Evolutionary conservation across 257 asterid genomes (phyloP), one percentile per base, ranked within the genome.

Genomic region (Solanum sparsipilum): DNA sequence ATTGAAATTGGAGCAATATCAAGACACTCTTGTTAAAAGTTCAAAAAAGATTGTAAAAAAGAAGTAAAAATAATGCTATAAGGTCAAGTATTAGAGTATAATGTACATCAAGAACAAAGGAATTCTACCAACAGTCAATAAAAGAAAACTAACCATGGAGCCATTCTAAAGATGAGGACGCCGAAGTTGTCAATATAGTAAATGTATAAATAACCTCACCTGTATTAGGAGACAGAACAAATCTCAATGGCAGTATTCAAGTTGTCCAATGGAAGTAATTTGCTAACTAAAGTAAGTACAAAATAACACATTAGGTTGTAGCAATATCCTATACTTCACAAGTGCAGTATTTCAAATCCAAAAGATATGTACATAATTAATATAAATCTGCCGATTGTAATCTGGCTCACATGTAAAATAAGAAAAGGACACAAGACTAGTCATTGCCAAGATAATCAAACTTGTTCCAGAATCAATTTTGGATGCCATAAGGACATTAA

Each of bases 181-280:
- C 91, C 9, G 96, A 91, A 38, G 99, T 96, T 65, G 99, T 97
- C 92, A 95, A 38, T 35, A 97, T 94, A 44, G 99, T 97, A 93
- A 97, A 97, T 87, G 99, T 93, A 88, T 94, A 92, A 29, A 93
- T 87, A 88, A 92, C 82, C 78, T 96, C 98, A 84, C 98, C 99
- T 97, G 98, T 92, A 90, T 27, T 73, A 44, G 84, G 76, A 88
- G 84, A 70, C n/a, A 13, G 87, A 89, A 84, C 36, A 67, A 71
- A 78, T 63, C 85, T 79, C 67, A 79, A 12, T 21, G 56, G 85
- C 16, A 46, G 39, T 15, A 79, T 79, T 44, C 67, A 79, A 79
- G 67, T 44, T 25, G 36, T 79, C 39, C 67, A 79, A 44, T 27
- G 67, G 27, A 79, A 15, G 67, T 79, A 46, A 79, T 79, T 27